Conservation (phyloP, 805 yeast genomes). For the Ogataea salicorniae region DNA sequence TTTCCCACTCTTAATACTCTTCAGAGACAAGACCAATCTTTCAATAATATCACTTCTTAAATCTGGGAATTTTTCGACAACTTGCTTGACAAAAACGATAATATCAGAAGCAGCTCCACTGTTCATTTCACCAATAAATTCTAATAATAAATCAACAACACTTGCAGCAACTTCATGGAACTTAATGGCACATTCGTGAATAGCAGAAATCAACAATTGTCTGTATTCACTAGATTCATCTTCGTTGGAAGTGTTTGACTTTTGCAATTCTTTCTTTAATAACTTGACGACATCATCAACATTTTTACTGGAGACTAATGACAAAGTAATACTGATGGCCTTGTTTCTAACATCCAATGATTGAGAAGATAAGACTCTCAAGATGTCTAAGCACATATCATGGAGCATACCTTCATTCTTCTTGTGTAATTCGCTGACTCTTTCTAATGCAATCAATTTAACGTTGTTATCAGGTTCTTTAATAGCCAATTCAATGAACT, state of each 20-base stretch:
- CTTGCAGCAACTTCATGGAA: constrained; percentile 88
- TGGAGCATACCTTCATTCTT: constrained; percentile 78
- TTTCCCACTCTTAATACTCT: constrained; percentile 74
- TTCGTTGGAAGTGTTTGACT: constrained; percentile 62
- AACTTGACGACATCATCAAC: constrained; percentile 91
- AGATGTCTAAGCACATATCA: constrained; percentile 77
- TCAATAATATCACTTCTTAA: constrained; percentile 60
- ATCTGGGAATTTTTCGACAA: constrained; percentile 84
- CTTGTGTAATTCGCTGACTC: constrained; percentile 70
- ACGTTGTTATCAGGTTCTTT: constrained; percentile 95
- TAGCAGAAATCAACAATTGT: constrained; percentile 80
- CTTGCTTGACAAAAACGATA: constrained; percentile 87
- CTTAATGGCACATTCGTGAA: constrained; percentile 81
- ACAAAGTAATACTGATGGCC: constrained; percentile 80
- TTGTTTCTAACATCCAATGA: constrained; percentile 87
- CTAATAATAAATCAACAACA: constrained; percentile 84
- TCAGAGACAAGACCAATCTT: constrained; percentile 59
- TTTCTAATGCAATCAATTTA: constrained; percentile 84
- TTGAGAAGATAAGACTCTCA: constrained; percentile 80
- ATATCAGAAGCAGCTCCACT: constrained; percentile 86
- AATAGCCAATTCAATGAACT: constrained; percentile 82
- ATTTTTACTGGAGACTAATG: constrained; percentile 77
- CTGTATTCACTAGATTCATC: constrained; percentile 85
- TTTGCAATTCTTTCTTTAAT: constrained; percentile 84
- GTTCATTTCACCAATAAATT: constrained; percentile 78